Evolutionary conservation across 2,329 filamentous ascomycete genomes (phyloP).

Genomic region (Cladophialophora carrionii): DNA sequence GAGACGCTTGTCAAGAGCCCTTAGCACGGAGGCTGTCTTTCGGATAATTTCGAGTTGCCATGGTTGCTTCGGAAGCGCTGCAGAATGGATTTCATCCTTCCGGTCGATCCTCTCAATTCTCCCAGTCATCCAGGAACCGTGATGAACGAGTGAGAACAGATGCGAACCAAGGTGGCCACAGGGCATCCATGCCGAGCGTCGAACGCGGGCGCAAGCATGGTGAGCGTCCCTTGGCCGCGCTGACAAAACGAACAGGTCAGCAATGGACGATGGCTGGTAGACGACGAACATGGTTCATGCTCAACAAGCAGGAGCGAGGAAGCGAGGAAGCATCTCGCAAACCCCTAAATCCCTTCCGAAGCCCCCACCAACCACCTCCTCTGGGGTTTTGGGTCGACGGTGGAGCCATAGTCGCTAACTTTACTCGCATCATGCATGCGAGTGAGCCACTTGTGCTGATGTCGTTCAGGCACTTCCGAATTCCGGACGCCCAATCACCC

Average conservation of each 20-base stretch:
- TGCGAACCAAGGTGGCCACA: neutral
- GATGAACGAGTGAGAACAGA: neutral
- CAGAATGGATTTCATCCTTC: neutral
- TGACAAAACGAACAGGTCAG: neutral
- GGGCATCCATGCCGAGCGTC: neutral
- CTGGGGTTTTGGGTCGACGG: conserved; percentile 9
- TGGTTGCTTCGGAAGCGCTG: neutral
- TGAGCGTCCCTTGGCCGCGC: neutral
- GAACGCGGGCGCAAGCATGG: neutral
- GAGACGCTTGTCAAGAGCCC: neutral
- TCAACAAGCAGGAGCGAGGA: neutral
- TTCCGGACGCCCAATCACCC: neutral
- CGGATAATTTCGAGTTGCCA: neutral
- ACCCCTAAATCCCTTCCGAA: conserved; percentile 4
- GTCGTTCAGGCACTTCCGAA: neutral
- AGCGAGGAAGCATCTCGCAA: neutral
- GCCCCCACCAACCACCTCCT: neutral
- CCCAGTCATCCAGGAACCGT: neutral
- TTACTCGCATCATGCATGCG: conserved; percentile 17
- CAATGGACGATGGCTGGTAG: neutral
- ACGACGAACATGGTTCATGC: neutral
- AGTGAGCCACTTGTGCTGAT: neutral
- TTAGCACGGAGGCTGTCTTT: neutral
- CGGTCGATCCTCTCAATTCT: neutral
- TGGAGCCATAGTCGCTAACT: conserved; percentile 28